Evolutionary conservation across 441 rosid species (phyloP).

Genomic region (Erysimum pusillum): DNA sequence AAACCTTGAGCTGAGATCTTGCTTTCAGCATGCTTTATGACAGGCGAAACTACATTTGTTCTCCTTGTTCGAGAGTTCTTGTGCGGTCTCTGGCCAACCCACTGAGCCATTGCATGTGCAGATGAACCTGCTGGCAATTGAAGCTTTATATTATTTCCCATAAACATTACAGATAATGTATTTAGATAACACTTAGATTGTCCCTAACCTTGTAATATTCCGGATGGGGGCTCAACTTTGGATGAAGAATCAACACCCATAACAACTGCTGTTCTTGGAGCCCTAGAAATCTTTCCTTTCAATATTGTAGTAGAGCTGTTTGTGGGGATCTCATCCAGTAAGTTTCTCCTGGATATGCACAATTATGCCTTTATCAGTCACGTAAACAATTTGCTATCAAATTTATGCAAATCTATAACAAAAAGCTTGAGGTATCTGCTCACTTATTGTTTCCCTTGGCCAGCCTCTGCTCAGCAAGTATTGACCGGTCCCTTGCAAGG

Average conservation of each 20-base stretch:
- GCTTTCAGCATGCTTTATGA: conserved; percentile 67
- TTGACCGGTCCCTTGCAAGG: conserved; percentile 63
- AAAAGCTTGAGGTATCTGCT: conserved; percentile 26
- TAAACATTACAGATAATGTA: conserved; percentile 52
- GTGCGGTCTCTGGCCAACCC: conserved; percentile 95
- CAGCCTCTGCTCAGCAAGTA: conserved; percentile 62
- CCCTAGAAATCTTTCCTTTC: conserved; percentile 79
- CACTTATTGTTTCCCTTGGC: conserved; percentile 67
- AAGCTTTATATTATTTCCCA: conserved; percentile 59
- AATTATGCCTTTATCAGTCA: conserved; percentile 37
- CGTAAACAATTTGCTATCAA: conserved; percentile 8
- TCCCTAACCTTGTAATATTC: conserved; percentile 71
- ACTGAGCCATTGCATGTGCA: conserved; percentile 85
- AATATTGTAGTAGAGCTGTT: conserved; percentile 60
- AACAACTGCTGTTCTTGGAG: conserved; percentile 72
- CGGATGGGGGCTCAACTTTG: conserved; percentile 63
- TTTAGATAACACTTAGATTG: conserved; percentile 54
- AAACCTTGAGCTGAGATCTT: conserved; percentile 71
- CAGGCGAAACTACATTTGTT: conserved; percentile 81
- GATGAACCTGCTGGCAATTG: conserved; percentile 67
- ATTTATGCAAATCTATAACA: neutral
- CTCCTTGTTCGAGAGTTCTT: conserved; percentile 89
- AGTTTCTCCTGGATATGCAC: conserved; percentile 61
- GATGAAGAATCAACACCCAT: conserved; percentile 75
- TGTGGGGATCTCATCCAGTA: conserved; percentile 62